A percentile compares a stretch with the other conserved stretches of the same genome.
Conservation (phyloP, 2,329 filamentous ascomycete genomes). For the Tolypocladium tundrense region DNA sequence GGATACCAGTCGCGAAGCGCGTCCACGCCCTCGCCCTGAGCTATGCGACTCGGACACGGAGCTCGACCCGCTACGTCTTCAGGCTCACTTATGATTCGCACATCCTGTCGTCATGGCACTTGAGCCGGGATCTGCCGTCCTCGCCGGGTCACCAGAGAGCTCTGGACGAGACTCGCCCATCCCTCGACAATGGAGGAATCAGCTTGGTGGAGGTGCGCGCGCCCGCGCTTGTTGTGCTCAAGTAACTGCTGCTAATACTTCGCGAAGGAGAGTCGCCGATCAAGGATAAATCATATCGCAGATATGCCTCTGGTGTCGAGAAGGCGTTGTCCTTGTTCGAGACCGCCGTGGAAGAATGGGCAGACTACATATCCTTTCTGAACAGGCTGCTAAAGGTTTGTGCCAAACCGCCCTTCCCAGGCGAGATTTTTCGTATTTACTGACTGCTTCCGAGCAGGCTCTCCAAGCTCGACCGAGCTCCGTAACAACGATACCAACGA, state of each 20-base stretch:
- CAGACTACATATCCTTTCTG: slow-evolving; percentile 96
- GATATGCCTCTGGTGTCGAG: slow-evolving; percentile 84
- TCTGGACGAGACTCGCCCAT: slow-evolving; percentile 73
- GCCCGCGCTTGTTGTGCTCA: slow-evolving; percentile 4
- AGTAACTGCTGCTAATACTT: slow-evolving; percentile 1
- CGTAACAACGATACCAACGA: slow-evolving; percentile 67
- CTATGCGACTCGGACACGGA: slow-evolving; percentile 2
- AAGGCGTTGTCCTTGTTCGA: slow-evolving; percentile 84
- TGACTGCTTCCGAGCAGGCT: slow-evolving; percentile 41
- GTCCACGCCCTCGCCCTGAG: not conserved
- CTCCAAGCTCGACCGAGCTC: slow-evolving; percentile 75
- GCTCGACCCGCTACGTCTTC: slow-evolving; percentile 2
- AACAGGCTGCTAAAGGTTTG: slow-evolving; percentile 78
- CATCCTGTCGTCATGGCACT: slow-evolving; percentile 43
- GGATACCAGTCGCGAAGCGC: not conserved
- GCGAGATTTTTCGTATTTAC: not conserved
- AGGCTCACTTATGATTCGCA: slow-evolving; percentile 10
- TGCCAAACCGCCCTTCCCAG: not conserved
- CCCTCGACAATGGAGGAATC: slow-evolving; percentile 66
- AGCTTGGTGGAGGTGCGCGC: slow-evolving; percentile 62
- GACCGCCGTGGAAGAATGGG: slow-evolving; percentile 92
- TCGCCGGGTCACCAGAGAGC: slow-evolving; percentile 66
- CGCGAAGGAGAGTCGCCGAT: slow-evolving; percentile 40
- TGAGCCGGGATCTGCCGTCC: slow-evolving; percentile 46
- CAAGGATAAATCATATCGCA: slow-evolving; percentile 64